phyloP scores from a whole-genome alignment of 139 green algal species.

The Chlamydomonas schloesseri region DNA sequence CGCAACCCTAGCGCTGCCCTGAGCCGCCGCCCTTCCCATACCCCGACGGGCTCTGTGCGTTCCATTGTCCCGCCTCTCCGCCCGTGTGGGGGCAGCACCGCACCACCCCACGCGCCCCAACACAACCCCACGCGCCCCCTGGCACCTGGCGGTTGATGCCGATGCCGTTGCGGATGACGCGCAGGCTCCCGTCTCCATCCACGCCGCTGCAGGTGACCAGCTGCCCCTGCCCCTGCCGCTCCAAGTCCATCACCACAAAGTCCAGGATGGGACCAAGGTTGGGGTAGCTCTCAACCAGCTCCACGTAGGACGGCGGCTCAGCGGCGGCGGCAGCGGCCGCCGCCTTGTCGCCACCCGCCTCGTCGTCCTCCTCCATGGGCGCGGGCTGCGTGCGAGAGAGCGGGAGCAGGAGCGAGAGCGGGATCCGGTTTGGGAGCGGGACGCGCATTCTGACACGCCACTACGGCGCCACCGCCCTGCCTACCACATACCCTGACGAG shows the following conservation, averaged over 20 bases:
- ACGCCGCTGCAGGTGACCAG: conserved; percentile 93
- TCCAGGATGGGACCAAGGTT: conserved; percentile 97
- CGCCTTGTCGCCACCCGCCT: background rate
- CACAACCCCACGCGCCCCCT: no score
- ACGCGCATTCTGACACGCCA: no score
- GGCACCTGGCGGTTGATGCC: conserved; percentile 89
- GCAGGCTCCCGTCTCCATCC: conserved; percentile 82
- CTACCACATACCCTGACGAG: no score
- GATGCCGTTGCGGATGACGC: conserved; percentile 97
- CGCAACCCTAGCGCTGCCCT: no score
- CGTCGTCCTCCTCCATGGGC: conserved; percentile 38
- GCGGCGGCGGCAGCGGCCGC: background rate
- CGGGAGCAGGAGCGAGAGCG: background rate
- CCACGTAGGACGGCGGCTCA: conserved; percentile 51
- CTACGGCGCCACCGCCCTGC: no score
- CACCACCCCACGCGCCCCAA: no score
- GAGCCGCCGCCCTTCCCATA: no score
- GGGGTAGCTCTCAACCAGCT: conserved; percentile 90
- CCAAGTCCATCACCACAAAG: conserved; percentile 94
- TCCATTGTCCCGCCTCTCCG: no score
- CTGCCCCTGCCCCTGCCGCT: conserved; percentile 95
- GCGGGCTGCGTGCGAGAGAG: background rate
- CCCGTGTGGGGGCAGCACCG: no score
- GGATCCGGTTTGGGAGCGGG: no score
- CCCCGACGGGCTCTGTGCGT: no score